Conservation (phyloP, 2,329 filamentous ascomycete genomes). For the Penicillium freii region DNA sequence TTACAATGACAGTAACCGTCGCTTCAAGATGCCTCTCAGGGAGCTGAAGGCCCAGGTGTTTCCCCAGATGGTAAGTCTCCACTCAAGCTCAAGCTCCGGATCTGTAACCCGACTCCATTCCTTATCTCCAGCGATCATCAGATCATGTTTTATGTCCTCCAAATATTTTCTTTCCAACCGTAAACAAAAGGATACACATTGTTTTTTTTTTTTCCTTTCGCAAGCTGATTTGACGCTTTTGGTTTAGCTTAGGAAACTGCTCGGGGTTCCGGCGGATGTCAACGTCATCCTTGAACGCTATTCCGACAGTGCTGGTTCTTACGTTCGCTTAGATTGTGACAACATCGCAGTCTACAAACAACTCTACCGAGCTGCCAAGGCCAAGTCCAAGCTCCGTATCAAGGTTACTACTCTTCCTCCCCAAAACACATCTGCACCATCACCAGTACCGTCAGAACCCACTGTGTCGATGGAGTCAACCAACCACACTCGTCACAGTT, state of each 20-base stretch:
- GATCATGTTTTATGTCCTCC: not conserved
- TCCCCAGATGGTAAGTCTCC: conserved; percentile 73
- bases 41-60: conserved; percentile 74
- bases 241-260: conserved; percentile 65
- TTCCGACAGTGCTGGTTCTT: conserved; percentile 84
- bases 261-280: conserved; percentile 63
- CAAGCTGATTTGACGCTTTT: conserved; percentile 17
- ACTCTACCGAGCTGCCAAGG: conserved; percentile 92
- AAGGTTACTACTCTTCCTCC: conserved; percentile 64
- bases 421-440: conserved; percentile 26
- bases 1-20: conserved; percentile 70
- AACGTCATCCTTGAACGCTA: conserved; percentile 80
- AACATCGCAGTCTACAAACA: conserved; percentile 92
- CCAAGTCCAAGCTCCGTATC: conserved; percentile 94
- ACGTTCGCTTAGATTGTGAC: conserved; percentile 72
- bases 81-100: conserved; percentile 32
- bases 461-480: conserved; percentile 12
- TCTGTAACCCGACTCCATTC: conserved; percentile 20
- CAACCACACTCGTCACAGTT: conserved; percentile 34
- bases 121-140: conserved; percentile 16
- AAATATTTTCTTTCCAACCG: not conserved
- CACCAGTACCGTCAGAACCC: conserved; percentile 16
- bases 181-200: not conserved
- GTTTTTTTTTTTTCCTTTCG: conserved; percentile 2
- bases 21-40: conserved; percentile 84